Base-by-base conservation (phyloP, 1,284 basidiomycete species). In the Malassezia slooffiae region DNA sequence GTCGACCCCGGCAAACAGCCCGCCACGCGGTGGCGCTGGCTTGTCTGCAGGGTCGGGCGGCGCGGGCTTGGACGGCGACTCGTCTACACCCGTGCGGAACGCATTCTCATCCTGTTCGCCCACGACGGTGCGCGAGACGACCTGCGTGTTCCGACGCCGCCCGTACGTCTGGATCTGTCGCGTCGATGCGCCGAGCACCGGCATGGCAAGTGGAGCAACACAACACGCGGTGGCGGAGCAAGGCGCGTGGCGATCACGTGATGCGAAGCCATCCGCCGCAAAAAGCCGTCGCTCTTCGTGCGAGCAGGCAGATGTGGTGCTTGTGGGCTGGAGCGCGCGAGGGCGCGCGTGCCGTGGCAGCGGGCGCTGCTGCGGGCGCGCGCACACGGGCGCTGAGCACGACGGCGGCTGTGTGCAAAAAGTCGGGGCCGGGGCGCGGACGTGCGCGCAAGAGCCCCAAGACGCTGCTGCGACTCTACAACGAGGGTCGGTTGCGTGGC, bases 351-450 rank as follows among this genome's bases (percentile, higher is more conserved):
- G n/a, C n/a, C n/a, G 30, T 16, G 7, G 30, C 22, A 8, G 15
- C 15, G 12, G 12, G 15, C 3, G 10, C 22, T 3, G 11, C 11
- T n/a, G 21, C 31, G 28, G 26, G 30, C 13, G 12, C 19, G 23
- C 32, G 17, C 16, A 21, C 32, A n/a, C 32, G 32, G 7, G 16
- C 38, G 13, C 54, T 59, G 35, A 48, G 47, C 45, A 53, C 52
- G 8, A 44, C 52, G 24, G 22, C 47, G 9, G 32, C 39, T 30
- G 32, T 42, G 3, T 31, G 35, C 34, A 57, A 56, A 33, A 62
- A 62, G 50, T 55, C 52, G 3, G 46, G 47, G 36, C 54, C 56
- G 13, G 55, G 48, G 33, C 54, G 54, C n/a, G 57, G 59, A 20
- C 44, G 44, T 6, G 44, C 57, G 4, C 41, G 55, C 27, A 59